Evolutionary conservation across 176 grass and related monocot species (phyloP).

Genomic region (Elaeis guineensis): DNA sequence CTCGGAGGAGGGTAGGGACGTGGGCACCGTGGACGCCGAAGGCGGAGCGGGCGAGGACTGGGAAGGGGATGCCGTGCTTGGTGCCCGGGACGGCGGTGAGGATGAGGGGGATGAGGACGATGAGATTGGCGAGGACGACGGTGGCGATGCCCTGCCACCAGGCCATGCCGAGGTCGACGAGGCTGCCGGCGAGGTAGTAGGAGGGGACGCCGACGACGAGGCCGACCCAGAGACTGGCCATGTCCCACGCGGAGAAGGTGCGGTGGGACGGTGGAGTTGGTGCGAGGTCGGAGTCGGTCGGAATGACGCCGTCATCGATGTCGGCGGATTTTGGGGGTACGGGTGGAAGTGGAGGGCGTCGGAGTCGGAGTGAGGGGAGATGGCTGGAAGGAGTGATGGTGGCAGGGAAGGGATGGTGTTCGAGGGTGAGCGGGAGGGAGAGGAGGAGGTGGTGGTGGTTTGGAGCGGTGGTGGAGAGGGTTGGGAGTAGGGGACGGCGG

Average conservation of each 20-base stretch:
- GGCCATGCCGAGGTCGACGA: slow-evolving; percentile 95
- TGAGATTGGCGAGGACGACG: slow-evolving; percentile 46
- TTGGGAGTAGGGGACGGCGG: too few relatives aligned
- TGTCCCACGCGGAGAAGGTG: slow-evolving; percentile 72
- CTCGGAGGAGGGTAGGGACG: slow-evolving; percentile 70
- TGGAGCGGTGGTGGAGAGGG: too few relatives aligned
- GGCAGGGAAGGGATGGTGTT: not conserved
- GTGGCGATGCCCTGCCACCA: slow-evolving; percentile 74
- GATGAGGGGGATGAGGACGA: slow-evolving; percentile 59
- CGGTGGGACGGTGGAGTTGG: slow-evolving; percentile 46
- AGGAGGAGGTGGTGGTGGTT: too few relatives aligned
- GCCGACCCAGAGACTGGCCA: slow-evolving; percentile 80
- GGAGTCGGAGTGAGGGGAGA: not conserved
- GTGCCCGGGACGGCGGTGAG: slow-evolving; percentile 60
- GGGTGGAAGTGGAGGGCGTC: not conserved
- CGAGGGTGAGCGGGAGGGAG: too few relatives aligned
- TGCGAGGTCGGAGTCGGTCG: slow-evolving; percentile 36
- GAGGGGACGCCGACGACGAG: slow-evolving; percentile 91
- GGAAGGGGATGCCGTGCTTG: slow-evolving; percentile 65
- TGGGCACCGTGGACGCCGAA: slow-evolving; percentile 69
- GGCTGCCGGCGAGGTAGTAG: slow-evolving; percentile 87
- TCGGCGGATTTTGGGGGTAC: not conserved
- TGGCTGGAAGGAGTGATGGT: not conserved
- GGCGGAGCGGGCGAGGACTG: slow-evolving; percentile 67
- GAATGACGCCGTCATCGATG: slow-evolving; percentile 22